phyloP scores from a whole-genome alignment of 768 basidiomycete species.

The Mycena sanguinolenta region DNA sequence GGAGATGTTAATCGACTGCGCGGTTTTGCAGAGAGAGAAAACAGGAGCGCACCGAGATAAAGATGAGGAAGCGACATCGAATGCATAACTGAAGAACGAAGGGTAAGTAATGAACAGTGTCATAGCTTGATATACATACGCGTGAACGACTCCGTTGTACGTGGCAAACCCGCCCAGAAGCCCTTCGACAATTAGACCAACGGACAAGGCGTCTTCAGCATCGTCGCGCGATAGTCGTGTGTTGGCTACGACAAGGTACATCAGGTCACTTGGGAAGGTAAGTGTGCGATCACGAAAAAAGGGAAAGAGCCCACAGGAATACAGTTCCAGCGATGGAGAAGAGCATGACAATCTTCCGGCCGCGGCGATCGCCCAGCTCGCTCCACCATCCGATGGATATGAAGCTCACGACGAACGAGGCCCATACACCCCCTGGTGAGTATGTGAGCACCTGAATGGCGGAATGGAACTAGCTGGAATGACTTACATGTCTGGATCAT shows the following conservation, averaged over 20 bases:
- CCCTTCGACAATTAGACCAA: slow-evolving; percentile 29
- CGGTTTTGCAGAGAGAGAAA: background rate
- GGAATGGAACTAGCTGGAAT: background rate
- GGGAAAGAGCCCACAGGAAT: slow-evolving; percentile 15
- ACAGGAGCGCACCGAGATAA: background rate
- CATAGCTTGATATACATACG: slow-evolving; percentile 11
- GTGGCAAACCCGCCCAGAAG: slow-evolving; percentile 29
- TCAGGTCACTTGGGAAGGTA: slow-evolving; percentile 12
- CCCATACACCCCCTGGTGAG: slow-evolving; percentile 16
- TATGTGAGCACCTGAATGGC: background rate
- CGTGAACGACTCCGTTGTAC: slow-evolving; percentile 23
- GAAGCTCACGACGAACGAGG: slow-evolving; percentile 33
- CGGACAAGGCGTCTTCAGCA: slow-evolving; percentile 14
- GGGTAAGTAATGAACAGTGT: background rate
- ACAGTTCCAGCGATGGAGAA: slow-evolving; percentile 8
- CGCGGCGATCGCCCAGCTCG: background rate
- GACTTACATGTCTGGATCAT: slow-evolving; percentile 20
- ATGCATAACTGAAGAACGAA: slow-evolving; percentile 1
- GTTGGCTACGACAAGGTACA: slow-evolving; percentile 21
- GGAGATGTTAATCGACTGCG: background rate
- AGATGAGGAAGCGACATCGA: slow-evolving; percentile 11
- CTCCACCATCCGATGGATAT: slow-evolving; percentile 22
- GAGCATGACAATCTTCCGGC: background rate
- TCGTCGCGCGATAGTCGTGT: background rate
- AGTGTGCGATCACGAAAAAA: background rate